Percentiles rank a stretch among this genome's conserved stretches.
phyloP scores from a whole-genome alignment of 192 early-diverging fungal genomes.

The Coemansia sp. region DNA sequence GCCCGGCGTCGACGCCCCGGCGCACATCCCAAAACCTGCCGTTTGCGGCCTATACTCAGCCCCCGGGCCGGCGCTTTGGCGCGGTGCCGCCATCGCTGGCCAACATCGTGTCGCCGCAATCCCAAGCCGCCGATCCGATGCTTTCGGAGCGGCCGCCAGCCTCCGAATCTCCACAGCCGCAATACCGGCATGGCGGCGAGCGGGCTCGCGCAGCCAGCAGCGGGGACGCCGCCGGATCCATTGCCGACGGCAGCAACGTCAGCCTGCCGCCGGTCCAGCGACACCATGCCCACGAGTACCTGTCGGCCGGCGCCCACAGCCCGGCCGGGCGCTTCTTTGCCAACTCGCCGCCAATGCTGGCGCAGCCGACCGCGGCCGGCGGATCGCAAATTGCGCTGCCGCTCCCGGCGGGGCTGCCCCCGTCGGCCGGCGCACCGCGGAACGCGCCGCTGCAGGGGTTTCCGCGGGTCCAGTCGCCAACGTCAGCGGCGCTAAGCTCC shows the following conservation, averaged over 20 bases:
- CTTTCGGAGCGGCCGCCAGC: neutral
- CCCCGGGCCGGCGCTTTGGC: neutral
- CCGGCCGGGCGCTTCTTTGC: neutral
- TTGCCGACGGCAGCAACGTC: conserved; percentile 9
- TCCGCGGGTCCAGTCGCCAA: conserved; percentile 15
- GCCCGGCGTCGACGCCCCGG: neutral
- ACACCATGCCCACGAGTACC: neutral
- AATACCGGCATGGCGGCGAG: neutral
- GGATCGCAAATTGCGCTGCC: conserved; percentile 3
- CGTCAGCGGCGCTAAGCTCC: neutral
- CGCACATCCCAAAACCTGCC: neutral
- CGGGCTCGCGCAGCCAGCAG: conserved; percentile 6
- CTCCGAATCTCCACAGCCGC: conserved; percentile 8
- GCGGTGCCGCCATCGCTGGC: conserved; percentile 26
- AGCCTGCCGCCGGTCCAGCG: neutral
- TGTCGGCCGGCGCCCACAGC: neutral
- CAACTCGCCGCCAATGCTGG: neutral
- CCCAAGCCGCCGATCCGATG: conserved; percentile 1
- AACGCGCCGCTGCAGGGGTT: neutral
- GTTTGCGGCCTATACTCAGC: neutral
- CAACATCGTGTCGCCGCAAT: conserved; percentile 21
- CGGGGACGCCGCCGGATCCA: conserved; percentile 5
- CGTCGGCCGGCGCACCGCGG: conserved; percentile 2
- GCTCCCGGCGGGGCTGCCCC: conserved; percentile 9
- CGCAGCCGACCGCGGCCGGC: conserved; percentile 4